phyloP scores from a whole-genome alignment of 495 filamentous ascomycete species.

The Tuber borchii region DNA sequence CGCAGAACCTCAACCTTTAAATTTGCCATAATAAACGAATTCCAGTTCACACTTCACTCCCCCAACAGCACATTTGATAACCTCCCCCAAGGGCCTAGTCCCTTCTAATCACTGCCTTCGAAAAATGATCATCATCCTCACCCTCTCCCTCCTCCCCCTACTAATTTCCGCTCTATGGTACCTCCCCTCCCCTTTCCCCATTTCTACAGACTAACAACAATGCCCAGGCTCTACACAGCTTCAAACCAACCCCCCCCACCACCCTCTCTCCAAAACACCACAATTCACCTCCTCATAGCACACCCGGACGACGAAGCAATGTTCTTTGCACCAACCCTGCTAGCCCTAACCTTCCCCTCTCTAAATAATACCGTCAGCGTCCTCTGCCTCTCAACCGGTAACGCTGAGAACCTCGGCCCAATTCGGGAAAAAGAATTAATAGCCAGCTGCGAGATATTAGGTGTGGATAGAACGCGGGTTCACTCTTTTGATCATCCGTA shows the following conservation, averaged over 20 bases:
- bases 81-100: not conserved
- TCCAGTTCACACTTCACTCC: not conserved
- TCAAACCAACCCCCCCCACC: constrained; percentile 43
- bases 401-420: constrained; percentile 80
- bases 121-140: constrained; percentile 36
- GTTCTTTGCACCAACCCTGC: constrained; percentile 90
- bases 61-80: not conserved
- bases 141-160: constrained; percentile 47
- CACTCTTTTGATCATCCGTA: constrained; percentile 1
- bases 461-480: constrained; percentile 45
- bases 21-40: not conserved
- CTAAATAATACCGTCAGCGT: constrained; percentile 86
- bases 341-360: constrained; percentile 65
- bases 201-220: constrained; percentile 49
- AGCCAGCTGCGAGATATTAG: constrained; percentile 66
- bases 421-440: constrained; percentile 75
- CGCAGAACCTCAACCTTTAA: not conserved
- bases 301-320: constrained; percentile 99
- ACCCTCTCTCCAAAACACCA: constrained; percentile 57
- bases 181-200: constrained; percentile 54
- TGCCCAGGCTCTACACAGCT: constrained; percentile 59
- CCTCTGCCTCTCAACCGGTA: constrained; percentile 66
- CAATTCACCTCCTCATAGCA: constrained; percentile 68
- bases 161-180: constrained; percentile 49
- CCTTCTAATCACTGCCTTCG: not conserved